Evolutionary conservation across 768 basidiomycete genomes (phyloP), one percentile per base, ranked within the genome.

Genomic region (Epithele typhae): DNA sequence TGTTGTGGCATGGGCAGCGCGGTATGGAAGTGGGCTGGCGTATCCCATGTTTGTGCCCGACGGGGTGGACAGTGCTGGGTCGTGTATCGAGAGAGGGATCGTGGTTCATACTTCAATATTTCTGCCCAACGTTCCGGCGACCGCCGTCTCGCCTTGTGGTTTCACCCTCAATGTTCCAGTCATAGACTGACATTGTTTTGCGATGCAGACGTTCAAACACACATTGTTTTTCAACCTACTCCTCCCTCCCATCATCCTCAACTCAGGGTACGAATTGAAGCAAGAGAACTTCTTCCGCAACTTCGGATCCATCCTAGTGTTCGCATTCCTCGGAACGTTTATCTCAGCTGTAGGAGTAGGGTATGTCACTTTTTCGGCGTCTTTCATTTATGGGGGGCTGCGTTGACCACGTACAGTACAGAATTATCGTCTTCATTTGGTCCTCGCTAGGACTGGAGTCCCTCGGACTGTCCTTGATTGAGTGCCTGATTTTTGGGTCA

Each of bases 231-330:
- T 98, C 75, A 98, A 99, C 66, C 76, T 98, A 18, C 74, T 99
- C n/a, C 79, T 98, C 4, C 96, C 95, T 5, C 96, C 96, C 1
- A 99, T 99, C 64, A 99, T 99, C 61, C 72, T 99, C 33, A 96
- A 94, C 66, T 96, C 93, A 2, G 96, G 96, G 5, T 99, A 96
- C 64, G 93, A 96, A 67, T 81, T 99, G 48, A 95, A 93, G 64
- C 94, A 98, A 89, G 95, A 94, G 68, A 94, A 94, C 73, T 99
- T 99, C 69, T 99, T 99, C 65, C 82, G 93, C 30, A 97, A 97
- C 64, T 98, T 98, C 61, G 94, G 92, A 9, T 94, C 93, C 22
- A 99, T 99, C 55, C 74, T 96, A 36, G 87, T 80, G 0, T 94
- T 94, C 58, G 94, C 94, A 0, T 97, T 98, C 59, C 66, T 89